phyloP scores from a whole-genome alignment of 1,284 basidiomycete species.

The Volvariella surrecta region DNA sequence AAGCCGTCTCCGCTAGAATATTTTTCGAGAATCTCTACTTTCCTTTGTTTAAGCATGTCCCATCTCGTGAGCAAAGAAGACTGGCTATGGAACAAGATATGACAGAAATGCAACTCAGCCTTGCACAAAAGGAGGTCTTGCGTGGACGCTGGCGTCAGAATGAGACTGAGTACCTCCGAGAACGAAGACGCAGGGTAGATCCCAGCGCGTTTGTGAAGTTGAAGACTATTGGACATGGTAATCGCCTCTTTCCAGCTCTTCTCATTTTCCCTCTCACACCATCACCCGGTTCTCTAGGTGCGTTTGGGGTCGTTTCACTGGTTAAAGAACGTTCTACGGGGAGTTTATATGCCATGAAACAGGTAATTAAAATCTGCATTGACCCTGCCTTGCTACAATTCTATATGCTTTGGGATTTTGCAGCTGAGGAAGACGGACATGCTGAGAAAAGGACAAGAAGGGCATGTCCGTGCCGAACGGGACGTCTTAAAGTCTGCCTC shows the following conservation, averaged over 20 bases:
- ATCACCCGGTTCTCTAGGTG: conserved; percentile 46
- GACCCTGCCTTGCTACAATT: background rate
- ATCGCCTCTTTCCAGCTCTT: conserved; percentile 11
- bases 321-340: conserved; percentile 78
- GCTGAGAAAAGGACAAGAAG: conserved; percentile 97
- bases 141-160: conserved; percentile 77
- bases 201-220: conserved; percentile 83
- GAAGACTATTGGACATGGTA: conserved; percentile 94
- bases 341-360: conserved; percentile 92
- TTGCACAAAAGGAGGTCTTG: conserved; percentile 63
- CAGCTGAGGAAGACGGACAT: conserved; percentile 94
- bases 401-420: conserved; percentile 14
- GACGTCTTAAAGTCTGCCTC: conserved; percentile 82
- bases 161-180: conserved; percentile 85
- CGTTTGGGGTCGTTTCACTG: conserved; percentile 94
- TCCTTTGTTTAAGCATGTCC: conserved; percentile 76
- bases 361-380: conserved; percentile 43
- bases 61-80: conserved; percentile 78
- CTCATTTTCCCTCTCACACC: conserved; percentile 16
- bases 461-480: conserved; percentile 87
- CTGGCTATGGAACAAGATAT: conserved; percentile 86
- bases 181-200: conserved; percentile 75
- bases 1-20: conserved; percentile 86
- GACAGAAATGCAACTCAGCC: conserved; percentile 60
- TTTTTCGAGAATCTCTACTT: conserved; percentile 98